Evolutionary conservation across 345 rosid species (phyloP).

Genomic region (Populus davidiana): DNA sequence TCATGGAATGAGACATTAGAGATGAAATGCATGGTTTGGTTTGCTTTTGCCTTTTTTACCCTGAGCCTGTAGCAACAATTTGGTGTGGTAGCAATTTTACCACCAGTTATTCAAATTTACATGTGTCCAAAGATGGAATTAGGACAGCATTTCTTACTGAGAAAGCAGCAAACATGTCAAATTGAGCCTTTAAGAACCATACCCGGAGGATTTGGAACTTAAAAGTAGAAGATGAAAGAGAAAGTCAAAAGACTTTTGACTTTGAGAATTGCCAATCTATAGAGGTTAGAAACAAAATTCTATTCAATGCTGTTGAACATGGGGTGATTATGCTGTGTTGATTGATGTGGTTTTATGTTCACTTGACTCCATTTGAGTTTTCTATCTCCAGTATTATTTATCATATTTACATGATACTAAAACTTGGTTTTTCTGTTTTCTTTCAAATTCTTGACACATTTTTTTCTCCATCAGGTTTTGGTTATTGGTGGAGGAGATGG

Average conservation of each 20-base stretch:
- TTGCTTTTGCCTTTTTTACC: neutral
- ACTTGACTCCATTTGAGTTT: neutral
- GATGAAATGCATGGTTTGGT: neutral
- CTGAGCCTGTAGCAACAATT: neutral
- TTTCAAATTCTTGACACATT: neutral
- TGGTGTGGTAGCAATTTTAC: neutral
- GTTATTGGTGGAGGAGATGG: constrained; percentile 99
- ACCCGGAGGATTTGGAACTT: neutral
- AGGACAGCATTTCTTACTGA: too few species aligned
- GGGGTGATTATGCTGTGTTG: neutral
- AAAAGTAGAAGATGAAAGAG: neutral
- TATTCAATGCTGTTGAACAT: neutral
- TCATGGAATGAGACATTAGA: neutral
- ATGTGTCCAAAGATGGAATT: too few species aligned
- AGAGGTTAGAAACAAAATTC: neutral
- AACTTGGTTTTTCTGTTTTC: neutral
- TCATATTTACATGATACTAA: neutral
- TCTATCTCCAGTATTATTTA: neutral
- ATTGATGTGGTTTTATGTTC: neutral
- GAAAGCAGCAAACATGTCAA: neutral
- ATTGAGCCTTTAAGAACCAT: neutral
- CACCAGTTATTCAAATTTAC: too few species aligned
- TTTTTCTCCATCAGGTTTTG: constrained; percentile 50
- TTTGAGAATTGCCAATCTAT: neutral
- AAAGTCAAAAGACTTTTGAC: neutral